A percentile compares a stretch with the other conserved stretches of the same genome.
Evolutionary conservation across 129 eudicot genomes (phyloP).

Genomic region (Centrapalus pauciflorus): DNA sequence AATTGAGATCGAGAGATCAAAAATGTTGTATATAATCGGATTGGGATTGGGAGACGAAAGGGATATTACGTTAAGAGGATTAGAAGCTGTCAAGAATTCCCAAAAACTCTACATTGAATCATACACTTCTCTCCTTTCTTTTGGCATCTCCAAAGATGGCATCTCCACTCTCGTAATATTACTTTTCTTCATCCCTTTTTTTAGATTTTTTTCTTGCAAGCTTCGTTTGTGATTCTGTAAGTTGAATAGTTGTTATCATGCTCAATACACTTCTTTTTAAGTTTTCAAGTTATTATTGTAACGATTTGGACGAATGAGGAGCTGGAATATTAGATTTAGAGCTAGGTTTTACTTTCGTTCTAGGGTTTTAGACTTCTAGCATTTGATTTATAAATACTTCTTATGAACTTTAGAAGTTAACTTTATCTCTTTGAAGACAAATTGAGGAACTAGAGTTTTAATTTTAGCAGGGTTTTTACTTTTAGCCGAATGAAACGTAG

Average conservation of each 20-base stretch:
- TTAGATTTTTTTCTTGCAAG: background rate
- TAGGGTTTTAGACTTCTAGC: too few species aligned
- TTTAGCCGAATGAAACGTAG: background rate
- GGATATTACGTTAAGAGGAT: conserved; percentile 77
- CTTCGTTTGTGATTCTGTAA: background rate
- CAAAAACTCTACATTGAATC: conserved; percentile 69
- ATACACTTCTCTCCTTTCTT: conserved; percentile 90
- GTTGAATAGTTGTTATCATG: too few species aligned
- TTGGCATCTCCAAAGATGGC: conserved; percentile 77
- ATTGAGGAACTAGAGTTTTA: background rate
- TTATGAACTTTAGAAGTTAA: too few species aligned
- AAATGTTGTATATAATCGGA: conserved; percentile 80
- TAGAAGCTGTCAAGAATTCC: conserved; percentile 72
- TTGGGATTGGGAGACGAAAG: conserved; percentile 85
- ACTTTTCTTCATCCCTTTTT: too few species aligned
- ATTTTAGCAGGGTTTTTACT: background rate
- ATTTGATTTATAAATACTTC: too few species aligned
- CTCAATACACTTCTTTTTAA: too few species aligned
- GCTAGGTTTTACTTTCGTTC: too few species aligned
- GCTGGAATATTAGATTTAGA: too few species aligned
- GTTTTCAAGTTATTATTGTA: background rate
- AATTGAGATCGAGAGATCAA: background rate
- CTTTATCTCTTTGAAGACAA: background rate
- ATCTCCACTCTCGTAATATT: conserved; percentile 50
- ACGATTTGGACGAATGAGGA: too few species aligned